Conservation (phyloP, 345 rosid species). For the Hibiscus mutabilis region DNA sequence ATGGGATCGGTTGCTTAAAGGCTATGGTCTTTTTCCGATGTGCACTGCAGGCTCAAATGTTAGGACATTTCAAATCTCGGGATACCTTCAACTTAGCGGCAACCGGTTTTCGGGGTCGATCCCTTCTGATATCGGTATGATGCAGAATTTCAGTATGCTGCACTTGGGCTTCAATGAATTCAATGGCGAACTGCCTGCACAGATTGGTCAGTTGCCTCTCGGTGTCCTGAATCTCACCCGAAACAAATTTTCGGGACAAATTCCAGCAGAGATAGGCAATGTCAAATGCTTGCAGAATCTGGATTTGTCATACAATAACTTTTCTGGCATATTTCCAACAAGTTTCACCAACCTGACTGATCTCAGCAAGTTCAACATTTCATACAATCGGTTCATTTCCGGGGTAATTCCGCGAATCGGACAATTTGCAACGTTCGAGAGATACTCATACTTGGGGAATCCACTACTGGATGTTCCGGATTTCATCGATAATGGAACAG, state of each 20-base stretch:
- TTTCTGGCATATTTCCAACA: slow-evolving; percentile 66
- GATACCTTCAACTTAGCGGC: slow-evolving; percentile 78
- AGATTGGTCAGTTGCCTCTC: slow-evolving; percentile 57
- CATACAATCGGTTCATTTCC: slow-evolving; percentile 61
- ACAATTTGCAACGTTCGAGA: slow-evolving; percentile 67
- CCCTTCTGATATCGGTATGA: slow-evolving; percentile 51
- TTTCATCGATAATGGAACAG: slow-evolving; percentile 32
- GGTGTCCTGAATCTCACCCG: slow-evolving; percentile 65
- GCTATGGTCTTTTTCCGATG: slow-evolving; percentile 57
- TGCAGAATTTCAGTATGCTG: slow-evolving; percentile 58
- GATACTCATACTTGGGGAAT: slow-evolving; percentile 66
- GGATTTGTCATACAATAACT: slow-evolving; percentile 75
- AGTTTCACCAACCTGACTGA: slow-evolving; percentile 53
- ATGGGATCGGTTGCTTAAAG: slow-evolving; percentile 73
- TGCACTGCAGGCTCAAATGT: slow-evolving; percentile 34
- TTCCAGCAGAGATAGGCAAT: slow-evolving; percentile 58
- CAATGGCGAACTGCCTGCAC: slow-evolving; percentile 48
- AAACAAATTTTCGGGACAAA: slow-evolving; percentile 55
- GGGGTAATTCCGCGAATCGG: slow-evolving; percentile 65
- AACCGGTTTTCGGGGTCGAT: slow-evolving; percentile 58
- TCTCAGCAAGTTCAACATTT: slow-evolving; percentile 78
- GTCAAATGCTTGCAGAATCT: slow-evolving; percentile 69
- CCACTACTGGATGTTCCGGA: slow-evolving; percentile 53
- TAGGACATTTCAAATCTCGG: slow-evolving; percentile 46
- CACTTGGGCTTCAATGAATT: slow-evolving; percentile 64